A percentile compares a stretch with the other conserved stretches of the same genome.
phyloP scores from a whole-genome alignment of 306 rosid genomes.

The Ziziphus jujuba region DNA sequence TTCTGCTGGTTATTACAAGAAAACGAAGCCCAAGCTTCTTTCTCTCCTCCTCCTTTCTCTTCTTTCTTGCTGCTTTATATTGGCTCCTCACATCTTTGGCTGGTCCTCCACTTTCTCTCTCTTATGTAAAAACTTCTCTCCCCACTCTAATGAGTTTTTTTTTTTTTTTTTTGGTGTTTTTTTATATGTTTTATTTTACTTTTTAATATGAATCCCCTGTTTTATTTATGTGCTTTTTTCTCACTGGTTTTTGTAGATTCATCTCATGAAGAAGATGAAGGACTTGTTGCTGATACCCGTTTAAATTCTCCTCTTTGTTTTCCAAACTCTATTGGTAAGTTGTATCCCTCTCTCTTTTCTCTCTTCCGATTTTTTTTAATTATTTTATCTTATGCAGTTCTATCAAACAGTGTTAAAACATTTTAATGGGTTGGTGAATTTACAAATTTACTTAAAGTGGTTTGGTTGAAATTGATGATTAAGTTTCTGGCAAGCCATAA shows the following conservation, averaged over 20 bases:
- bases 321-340: constrained; percentile 56
- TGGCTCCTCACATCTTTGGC: constrained; percentile 54
- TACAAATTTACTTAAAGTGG: background rate
- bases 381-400: background rate
- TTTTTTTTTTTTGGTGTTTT: too few species aligned
- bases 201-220: background rate
- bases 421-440: background rate
- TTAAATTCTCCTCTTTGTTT: constrained; percentile 51
- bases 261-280: constrained; percentile 34
- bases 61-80: constrained; percentile 52
- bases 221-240: constrained; percentile 16
- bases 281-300: constrained; percentile 30
- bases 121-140: constrained; percentile 38
- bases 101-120: constrained; percentile 35
- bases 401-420: background rate
- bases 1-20: constrained; percentile 48
- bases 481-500: background rate
- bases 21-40: constrained; percentile 57
- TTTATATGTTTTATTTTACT: too few species aligned
- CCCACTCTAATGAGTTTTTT: background rate
- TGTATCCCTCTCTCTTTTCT: constrained; percentile 8
- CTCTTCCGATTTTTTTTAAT: background rate
- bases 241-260: constrained; percentile 45
- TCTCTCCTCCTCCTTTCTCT: constrained; percentile 55
- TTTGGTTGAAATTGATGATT: background rate